phyloP scores from a whole-genome alignment of 2,329 filamentous ascomycete species.

The Didymosphaeria variabile region DNA sequence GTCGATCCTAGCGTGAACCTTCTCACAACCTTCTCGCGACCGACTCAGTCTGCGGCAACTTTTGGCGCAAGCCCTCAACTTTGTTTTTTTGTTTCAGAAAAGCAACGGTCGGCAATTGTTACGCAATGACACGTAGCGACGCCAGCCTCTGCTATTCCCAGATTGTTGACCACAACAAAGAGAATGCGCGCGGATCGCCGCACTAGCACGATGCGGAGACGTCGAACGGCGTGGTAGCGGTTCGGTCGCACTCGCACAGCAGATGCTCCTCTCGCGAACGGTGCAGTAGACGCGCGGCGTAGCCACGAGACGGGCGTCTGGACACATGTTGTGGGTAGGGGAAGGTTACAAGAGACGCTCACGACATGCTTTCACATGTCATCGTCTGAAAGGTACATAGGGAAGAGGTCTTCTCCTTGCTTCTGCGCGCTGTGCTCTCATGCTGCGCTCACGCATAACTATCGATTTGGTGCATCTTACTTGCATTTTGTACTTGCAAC shows the following conservation, averaged over 20 bases:
- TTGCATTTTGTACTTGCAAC: neutral
- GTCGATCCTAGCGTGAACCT: neutral
- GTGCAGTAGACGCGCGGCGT: conserved; percentile 25
- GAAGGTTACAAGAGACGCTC: conserved; percentile 1
- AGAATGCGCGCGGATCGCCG: conserved; percentile 15
- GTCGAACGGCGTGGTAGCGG: conserved; percentile 11
- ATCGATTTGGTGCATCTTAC: neutral
- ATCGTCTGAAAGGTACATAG: neutral
- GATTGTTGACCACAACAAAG: neutral
- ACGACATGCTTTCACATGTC: conserved; percentile 6
- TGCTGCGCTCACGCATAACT: neutral
- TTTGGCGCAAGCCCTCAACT: conserved; percentile 6
- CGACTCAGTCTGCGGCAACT: conserved; percentile 4
- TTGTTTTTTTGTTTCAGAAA: conserved; percentile 15
- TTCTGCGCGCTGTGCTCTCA: neutral
- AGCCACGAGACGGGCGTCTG: conserved; percentile 28
- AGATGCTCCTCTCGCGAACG: conserved; percentile 28
- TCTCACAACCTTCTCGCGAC: neutral
- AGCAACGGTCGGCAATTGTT: conserved; percentile 10
- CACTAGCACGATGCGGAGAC: conserved; percentile 17
- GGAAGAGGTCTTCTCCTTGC: neutral
- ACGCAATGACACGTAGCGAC: neutral
- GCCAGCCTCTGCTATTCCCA: conserved; percentile 1
- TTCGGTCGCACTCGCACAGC: conserved; percentile 29
- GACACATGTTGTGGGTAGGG: conserved; percentile 2